These are phyloP conservation scores for Entomortierella lignicola DNA, from an alignment of 192 early-diverging fungal species.

Conservation along the genomic window DNA sequence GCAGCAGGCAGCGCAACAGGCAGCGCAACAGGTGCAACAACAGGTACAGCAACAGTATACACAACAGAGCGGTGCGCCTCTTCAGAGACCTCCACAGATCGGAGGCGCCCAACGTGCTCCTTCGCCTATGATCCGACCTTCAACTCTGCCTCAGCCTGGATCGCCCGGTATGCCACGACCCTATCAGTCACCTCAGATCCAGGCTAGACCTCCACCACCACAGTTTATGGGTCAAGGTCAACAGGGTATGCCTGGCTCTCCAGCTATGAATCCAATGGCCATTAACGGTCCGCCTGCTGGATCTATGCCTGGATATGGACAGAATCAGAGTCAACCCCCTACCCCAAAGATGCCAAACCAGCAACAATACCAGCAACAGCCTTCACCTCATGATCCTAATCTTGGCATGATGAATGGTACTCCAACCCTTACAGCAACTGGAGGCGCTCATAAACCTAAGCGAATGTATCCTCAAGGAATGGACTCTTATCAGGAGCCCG, in stretches of 20 bases:
- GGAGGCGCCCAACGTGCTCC: constrained; percentile 40
- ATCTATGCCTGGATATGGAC: constrained; percentile 14
- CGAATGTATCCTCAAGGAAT: constrained; percentile 66
- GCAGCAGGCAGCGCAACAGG: constrained; percentile 5
- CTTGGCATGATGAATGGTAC: constrained; percentile 16
- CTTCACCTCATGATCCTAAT: constrained; percentile 5
- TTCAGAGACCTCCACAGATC: constrained; percentile 37
- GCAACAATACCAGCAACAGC: constrained; percentile 20
- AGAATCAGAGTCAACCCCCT: constrained; percentile 32
- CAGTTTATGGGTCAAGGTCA: constrained; percentile 21
- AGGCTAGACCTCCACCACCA: constrained; percentile 22
- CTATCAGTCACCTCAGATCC: constrained; percentile 50
- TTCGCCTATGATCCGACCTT: constrained; percentile 51
- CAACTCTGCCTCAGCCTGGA: constrained; percentile 40
- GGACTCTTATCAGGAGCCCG: constrained; percentile 53
- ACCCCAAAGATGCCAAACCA: constrained; percentile 36
- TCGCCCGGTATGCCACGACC: constrained; percentile 45
- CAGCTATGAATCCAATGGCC: constrained; percentile 34
- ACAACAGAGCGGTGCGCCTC: constrained; percentile 23
- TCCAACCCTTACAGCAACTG: constrained; percentile 21
- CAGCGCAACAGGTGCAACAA: too few species aligned
- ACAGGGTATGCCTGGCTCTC: constrained; percentile 23
- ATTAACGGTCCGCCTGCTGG: constrained; percentile 31
- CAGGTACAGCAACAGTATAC: background rate
- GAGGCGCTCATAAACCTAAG: constrained; percentile 55